These are phyloP conservation scores for Podila clonocystis DNA, from an alignment of 192 early-diverging fungal genomes.

Conservation along the genomic window DNA sequence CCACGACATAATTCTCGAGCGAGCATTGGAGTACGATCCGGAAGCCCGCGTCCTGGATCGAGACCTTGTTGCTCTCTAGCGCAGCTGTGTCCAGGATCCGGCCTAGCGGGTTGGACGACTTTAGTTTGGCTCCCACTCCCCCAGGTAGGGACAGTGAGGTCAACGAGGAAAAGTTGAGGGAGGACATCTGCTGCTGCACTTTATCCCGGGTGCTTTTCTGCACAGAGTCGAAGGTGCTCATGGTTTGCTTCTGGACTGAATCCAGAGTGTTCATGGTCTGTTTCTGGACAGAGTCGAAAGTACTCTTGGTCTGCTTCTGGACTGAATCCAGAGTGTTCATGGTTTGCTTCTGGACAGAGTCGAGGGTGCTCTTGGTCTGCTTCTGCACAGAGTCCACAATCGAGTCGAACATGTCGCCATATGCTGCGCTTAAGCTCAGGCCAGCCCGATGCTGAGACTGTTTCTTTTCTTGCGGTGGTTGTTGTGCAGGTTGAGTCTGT, in stretches of 20 bases:
- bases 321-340: slow-evolving; percentile 23
- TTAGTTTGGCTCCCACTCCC: slow-evolving; percentile 6
- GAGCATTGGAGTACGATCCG: slow-evolving; percentile 44
- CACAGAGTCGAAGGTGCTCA: slow-evolving; percentile 24
- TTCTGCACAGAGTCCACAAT: background rate
- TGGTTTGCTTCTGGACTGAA: slow-evolving; percentile 34
- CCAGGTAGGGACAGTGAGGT: slow-evolving; percentile 15
- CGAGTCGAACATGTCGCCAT: slow-evolving; percentile 33
- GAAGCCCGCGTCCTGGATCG: slow-evolving; percentile 33
- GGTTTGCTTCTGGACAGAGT: background rate
- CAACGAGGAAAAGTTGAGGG: slow-evolving; percentile 23
- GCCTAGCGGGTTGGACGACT: slow-evolving; percentile 11
- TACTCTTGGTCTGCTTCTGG: slow-evolving; percentile 27
- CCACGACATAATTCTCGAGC: slow-evolving; percentile 35
- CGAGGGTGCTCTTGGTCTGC: background rate
- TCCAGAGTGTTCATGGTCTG: slow-evolving; percentile 19
- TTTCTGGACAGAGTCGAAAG: slow-evolving; percentile 36
- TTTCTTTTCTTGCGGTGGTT: background rate
- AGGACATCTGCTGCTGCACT: slow-evolving; percentile 21
- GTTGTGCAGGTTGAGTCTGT: background rate
- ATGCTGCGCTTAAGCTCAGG: slow-evolving; percentile 15
- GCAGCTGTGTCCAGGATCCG: slow-evolving; percentile 26
- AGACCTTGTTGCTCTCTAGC: slow-evolving; percentile 17
- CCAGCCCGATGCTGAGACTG: background rate
- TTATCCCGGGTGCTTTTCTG: slow-evolving; percentile 16